Percentiles rank a stretch among this genome's conserved stretches.
phyloP scores from a whole-genome alignment of 1,284 basidiomycete genomes.

The Amylostereum areolatum region DNA sequence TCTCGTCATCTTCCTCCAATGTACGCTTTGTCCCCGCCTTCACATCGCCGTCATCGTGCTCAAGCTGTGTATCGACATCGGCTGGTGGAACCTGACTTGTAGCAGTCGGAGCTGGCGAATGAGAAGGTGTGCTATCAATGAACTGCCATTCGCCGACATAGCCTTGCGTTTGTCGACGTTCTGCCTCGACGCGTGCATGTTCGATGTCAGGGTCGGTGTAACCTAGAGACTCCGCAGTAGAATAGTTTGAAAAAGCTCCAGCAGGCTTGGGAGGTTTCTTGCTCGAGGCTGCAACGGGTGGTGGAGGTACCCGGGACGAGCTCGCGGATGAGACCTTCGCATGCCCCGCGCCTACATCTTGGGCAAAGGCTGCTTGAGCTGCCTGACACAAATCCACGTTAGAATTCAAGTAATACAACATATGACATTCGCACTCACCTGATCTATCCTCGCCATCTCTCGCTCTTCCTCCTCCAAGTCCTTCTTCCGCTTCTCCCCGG shows the following conservation, averaged over 20 bases:
- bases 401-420: not conserved
- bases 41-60: slow-evolving; percentile 1
- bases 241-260: slow-evolving; percentile 80
- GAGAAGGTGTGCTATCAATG: slow-evolving; percentile 38
- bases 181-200: slow-evolving; percentile 49
- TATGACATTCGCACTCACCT: slow-evolving; percentile 38
- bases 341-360: slow-evolving; percentile 64
- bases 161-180: slow-evolving; percentile 58
- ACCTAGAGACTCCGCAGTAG: slow-evolving; percentile 79
- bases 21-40: slow-evolving; percentile 26
- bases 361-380: slow-evolving; percentile 67
- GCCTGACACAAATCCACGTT: slow-evolving; percentile 39
- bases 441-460: slow-evolving; percentile 84
- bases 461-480: slow-evolving; percentile 82
- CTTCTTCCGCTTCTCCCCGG: slow-evolving; percentile 83
- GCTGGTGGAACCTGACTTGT: slow-evolving; percentile 8
- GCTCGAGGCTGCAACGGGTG: slow-evolving; percentile 26
- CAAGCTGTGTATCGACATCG: slow-evolving; percentile 16
- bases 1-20: slow-evolving; percentile 37
- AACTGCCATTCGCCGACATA: slow-evolving; percentile 82
- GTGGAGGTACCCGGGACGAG: slow-evolving; percentile 32
- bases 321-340: slow-evolving; percentile 36
- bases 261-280: slow-evolving; percentile 50
- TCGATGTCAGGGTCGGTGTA: slow-evolving; percentile 70
- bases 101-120: slow-evolving; percentile 14